phyloP scores from a whole-genome alignment of 31 red algal genomes.

The Asparagopsis taxiformis region DNA sequence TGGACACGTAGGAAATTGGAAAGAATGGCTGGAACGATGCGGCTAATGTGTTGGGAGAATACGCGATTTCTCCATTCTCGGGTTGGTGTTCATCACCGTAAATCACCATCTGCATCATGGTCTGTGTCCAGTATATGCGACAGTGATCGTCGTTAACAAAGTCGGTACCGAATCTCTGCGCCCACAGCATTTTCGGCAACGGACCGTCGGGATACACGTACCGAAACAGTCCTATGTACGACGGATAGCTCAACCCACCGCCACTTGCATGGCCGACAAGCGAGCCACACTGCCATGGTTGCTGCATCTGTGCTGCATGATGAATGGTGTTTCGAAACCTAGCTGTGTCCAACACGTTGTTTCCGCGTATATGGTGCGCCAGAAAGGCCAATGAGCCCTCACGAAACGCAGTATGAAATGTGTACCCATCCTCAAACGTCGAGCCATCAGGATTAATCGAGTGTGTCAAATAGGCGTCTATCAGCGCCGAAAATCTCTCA shows the following conservation, averaged over 20 bases:
- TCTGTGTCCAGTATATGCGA: constrained; percentile 38
- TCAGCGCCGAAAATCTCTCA: constrained; percentile 29
- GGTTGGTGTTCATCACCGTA: constrained; percentile 45
- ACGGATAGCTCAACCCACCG: constrained; percentile 27
- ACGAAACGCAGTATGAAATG: constrained; percentile 48
- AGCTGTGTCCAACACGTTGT: constrained; percentile 42
- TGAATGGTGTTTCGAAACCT: constrained; percentile 53
- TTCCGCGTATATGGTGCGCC: constrained; percentile 42
- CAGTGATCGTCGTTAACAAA: constrained; percentile 35
- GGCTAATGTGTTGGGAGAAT: constrained; percentile 30
- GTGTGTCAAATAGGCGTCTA: constrained; percentile 47
- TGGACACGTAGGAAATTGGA: constrained; percentile 23
- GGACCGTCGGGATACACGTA: constrained; percentile 36
- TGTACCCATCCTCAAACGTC: constrained; percentile 72
- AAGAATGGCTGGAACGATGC: constrained; percentile 6
- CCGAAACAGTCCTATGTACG: constrained; percentile 17
- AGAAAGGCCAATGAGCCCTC: constrained; percentile 56
- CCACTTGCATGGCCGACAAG: constrained; percentile 57
- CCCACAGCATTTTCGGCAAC: constrained; percentile 34
- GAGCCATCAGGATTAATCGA: constrained; percentile 52
- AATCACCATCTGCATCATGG: constrained; percentile 31
- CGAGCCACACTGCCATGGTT: constrained; percentile 60
- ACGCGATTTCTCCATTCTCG: neutral
- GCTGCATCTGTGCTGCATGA: constrained; percentile 57
- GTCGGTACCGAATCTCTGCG: constrained; percentile 34